Conservation (phyloP, 768 basidiomycete genomes). For the Macrolepiota fuliginosa region DNA sequence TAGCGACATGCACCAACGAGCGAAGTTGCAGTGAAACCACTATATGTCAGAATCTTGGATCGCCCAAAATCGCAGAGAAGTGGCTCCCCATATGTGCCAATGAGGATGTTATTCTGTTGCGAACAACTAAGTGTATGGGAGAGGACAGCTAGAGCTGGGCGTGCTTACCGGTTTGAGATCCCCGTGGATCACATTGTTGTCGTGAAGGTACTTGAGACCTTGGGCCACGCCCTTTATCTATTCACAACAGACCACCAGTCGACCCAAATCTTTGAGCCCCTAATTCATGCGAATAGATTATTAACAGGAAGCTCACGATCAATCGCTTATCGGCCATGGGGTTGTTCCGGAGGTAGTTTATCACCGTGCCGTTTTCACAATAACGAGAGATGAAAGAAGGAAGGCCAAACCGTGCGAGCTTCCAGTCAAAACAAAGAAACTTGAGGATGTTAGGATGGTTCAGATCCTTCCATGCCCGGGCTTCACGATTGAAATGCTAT, state of each 20-base stretch:
- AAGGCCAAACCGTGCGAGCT: neutral
- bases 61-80: slow-evolving; percentile 18
- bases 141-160: neutral
- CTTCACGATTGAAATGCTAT: slow-evolving; percentile 16
- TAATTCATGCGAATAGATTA: neutral
- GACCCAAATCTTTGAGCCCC: neutral
- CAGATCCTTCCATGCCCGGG: slow-evolving; percentile 15
- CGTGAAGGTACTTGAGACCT: slow-evolving; percentile 21
- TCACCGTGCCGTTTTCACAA: slow-evolving; percentile 10
- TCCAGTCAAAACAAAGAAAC: slow-evolving; percentile 15
- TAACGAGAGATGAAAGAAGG: slow-evolving; percentile 18
- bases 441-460: slow-evolving; percentile 16
- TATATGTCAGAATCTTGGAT: slow-evolving; percentile 12
- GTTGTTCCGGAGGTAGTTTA: slow-evolving; percentile 9
- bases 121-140: neutral
- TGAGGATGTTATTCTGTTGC: slow-evolving; percentile 3
- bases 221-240: slow-evolving; percentile 16
- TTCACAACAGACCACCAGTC: neutral
- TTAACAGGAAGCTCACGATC: slow-evolving; percentile 10
- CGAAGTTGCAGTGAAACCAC: slow-evolving; percentile 16
- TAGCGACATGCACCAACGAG: slow-evolving; percentile 13
- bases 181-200: slow-evolving; percentile 10
- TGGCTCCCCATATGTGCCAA: neutral
- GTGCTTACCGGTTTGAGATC: slow-evolving; percentile 7
- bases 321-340: slow-evolving; percentile 5